Evolutionary conservation across 2,329 filamentous ascomycete species (phyloP), one percentile per base, ranked within the genome.

Genomic region (Myriosclerotinia curreyana): DNA sequence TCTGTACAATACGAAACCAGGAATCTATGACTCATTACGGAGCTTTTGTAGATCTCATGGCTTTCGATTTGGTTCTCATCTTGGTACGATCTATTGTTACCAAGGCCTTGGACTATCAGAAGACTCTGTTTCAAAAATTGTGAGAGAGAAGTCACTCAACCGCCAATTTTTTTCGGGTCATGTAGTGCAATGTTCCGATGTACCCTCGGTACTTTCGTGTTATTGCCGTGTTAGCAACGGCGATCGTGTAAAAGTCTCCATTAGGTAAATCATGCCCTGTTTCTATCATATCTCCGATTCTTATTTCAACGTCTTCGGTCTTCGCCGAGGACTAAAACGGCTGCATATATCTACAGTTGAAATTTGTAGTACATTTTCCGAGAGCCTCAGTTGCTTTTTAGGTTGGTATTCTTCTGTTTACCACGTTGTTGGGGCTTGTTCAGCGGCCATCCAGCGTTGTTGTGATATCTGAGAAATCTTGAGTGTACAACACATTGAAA

Each of bases 21-120:
- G 14, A 36, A 11, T 25, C 9, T 25, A 25, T 38, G 42, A 58
- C 5, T 25, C 55, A 48, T n/a, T n/a, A 58, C 42, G 14, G 42
- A 58, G 48, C 14, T 36, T 58, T 40, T 20, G 48, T 17, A 58
- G 42, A 48, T 48, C 42, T 36, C 42, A 48, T 58, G 42, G 55
- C 55, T 58, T 58, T 58, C 42, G 31, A 25, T 58, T 34, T 46
- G 14, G n/a, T 48, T 25, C n/a, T 20, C 28, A 58, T 58, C 42
- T 58, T 48, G 55, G 42, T 58, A 58, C 12, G 42, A 48, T 58
- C 31, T 15, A 38, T 36, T 20, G 4, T 36, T 36, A 17, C n/a
- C 55, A 48, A 58, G 4, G 14, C 36, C 31, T 38, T 48, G 20
- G 31, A 48, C 14, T 15, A 58, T 58, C 42, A 58, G 55, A 58